Percentiles rank a stretch among this genome's conserved stretches.
Conservation (phyloP, 495 filamentous ascomycete species). For the Tuber calosporum region DNA sequence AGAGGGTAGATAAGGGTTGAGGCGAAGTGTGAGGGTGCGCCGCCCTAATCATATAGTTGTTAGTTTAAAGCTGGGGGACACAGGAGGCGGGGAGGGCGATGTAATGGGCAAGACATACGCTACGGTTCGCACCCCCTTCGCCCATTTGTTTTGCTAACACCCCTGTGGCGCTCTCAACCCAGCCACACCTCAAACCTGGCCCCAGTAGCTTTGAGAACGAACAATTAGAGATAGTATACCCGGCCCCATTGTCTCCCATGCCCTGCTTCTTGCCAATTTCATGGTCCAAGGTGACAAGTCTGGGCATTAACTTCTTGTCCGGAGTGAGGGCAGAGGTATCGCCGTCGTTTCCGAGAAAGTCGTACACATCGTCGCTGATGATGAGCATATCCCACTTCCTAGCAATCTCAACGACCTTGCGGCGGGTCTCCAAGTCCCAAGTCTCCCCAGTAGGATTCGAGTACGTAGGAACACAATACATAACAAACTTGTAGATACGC, state of each 20-base stretch:
- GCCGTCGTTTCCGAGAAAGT: constrained; percentile 53
- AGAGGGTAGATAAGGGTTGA: constrained; percentile 28
- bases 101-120: constrained; percentile 16
- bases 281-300: constrained; percentile 70
- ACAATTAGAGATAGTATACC: constrained; percentile 71
- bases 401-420: constrained; percentile 59
- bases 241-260: constrained; percentile 49
- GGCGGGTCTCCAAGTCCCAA: constrained; percentile 57
- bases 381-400: constrained; percentile 67
- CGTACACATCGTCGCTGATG: constrained; percentile 86
- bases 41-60: constrained; percentile 24
- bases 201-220: constrained; percentile 79
- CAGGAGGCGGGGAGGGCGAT: not conserved
- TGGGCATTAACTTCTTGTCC: constrained; percentile 48
- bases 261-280: constrained; percentile 49
- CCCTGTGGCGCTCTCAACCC: constrained; percentile 54
- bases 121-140: constrained; percentile 32
- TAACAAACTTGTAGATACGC: constrained; percentile 65
- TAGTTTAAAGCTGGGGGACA: constrained; percentile 8
- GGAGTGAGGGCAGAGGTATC: constrained; percentile 55
- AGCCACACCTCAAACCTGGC: constrained; percentile 72
- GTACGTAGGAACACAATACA: constrained; percentile 78
- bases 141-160: constrained; percentile 30
- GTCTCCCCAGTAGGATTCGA: constrained; percentile 73
- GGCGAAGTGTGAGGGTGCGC: constrained; percentile 32